Base-by-base conservation (phyloP, 495 filamentous ascomycete species). In the Aspergillus cristatus region DNA sequence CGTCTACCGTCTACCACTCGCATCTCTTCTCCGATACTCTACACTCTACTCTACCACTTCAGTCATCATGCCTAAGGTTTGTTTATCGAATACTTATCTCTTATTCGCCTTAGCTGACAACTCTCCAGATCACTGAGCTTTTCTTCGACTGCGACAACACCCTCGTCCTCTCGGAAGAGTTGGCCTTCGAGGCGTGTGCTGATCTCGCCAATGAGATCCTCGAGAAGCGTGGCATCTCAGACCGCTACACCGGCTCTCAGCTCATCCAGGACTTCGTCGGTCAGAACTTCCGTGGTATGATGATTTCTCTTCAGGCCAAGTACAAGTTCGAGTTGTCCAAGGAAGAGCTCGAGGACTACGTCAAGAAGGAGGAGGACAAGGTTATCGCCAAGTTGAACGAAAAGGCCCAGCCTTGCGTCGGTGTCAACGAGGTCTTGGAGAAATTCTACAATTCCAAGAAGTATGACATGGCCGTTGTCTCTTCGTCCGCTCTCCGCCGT, bases 131-230 rank as follows among this genome's bases (percentile, higher is more conserved):
- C 63, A 84, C 79, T 25, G 72, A 84, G 55, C 68, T 96, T 64
- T 84, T 96, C 62, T 80, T 94, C 66, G 89, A 96, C 68, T 96
- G 89, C 70, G 89, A 96, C 78, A 96, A 96, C 73, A 96, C 89
- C 37, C 85, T 96, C 52, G 85, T 88, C 65, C 79, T 93, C 53
- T 93, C 86, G 42, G 89, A 96, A 67, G 76, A 76, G 46, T 72
- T 94, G 53, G 89, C 89, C 62, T 96, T 94, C 63, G 87, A 91
- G 67, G 89, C 86, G 41, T 94, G 89, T 65, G 83, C 89, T 50
- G 84, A 91, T 46, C 74, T 96, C 52, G 79, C 86, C 68, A 96
- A 96, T 71, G 78, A 91, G 63, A 85, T 96, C 60, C 73, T 91
- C 48, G 68, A 72, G 46, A 72, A 75, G 51, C 71, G 78, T 49